Evolutionary conservation across 2,329 filamentous ascomycete species (phyloP).

Genomic region (Trichoderma harzianum): DNA sequence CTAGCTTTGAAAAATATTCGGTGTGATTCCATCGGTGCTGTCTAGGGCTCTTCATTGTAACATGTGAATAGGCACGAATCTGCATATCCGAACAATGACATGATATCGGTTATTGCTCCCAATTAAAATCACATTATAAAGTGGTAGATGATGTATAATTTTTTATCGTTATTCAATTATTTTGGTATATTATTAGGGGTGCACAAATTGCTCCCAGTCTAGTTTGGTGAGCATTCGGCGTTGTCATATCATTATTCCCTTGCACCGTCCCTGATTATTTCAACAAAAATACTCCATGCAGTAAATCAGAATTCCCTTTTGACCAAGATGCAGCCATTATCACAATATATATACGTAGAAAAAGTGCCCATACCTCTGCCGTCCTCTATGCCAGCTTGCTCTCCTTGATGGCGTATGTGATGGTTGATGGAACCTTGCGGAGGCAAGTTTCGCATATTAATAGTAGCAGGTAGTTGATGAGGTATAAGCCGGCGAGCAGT

Average conservation of each 20-base stretch:
- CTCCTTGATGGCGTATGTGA: conserved; percentile 1
- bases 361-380: background rate
- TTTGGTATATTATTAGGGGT: background rate
- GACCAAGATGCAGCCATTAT: background rate
- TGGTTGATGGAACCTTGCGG: conserved; percentile 5
- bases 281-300: background rate
- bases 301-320: background rate
- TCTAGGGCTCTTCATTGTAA: background rate
- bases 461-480: conserved; percentile 6
- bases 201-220: background rate
- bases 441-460: background rate
- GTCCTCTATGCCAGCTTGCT: background rate
- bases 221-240: background rate
- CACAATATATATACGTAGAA: background rate
- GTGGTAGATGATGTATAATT: background rate
- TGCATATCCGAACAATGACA: background rate
- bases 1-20: background rate
- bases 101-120: accelerated
- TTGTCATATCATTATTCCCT: background rate
- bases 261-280: background rate
- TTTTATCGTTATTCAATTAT: background rate
- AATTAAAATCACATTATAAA: background rate
- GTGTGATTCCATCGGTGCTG: background rate
- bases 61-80: background rate
- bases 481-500: background rate